Conservation (phyloP, 176 grass and related monocot genomes). For the Avena insularis region DNA sequence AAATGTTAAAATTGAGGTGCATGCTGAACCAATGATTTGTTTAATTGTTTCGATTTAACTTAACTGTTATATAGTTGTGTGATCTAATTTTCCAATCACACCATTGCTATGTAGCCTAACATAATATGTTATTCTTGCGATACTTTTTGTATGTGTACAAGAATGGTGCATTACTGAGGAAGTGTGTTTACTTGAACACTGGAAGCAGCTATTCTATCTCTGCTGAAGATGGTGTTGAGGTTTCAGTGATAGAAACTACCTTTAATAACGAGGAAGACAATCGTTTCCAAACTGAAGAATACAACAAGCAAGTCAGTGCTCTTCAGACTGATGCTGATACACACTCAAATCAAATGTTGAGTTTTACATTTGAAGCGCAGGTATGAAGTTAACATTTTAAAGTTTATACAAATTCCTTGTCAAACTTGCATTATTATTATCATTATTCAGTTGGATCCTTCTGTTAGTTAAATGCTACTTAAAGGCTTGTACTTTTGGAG, state of each 20-base stretch:
- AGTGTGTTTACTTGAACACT: conserved; percentile 86
- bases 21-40: conserved; percentile 36
- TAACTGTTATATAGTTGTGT: conserved; percentile 13
- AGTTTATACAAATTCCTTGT: conserved; percentile 1
- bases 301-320: conserved; percentile 50
- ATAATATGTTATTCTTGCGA: conserved; percentile 20
- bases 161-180: conserved; percentile 84
- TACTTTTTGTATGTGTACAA: conserved; percentile 45
- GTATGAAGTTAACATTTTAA: conserved; percentile 48
- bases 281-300: conserved; percentile 47
- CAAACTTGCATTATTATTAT: not conserved
- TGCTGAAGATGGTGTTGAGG: conserved; percentile 84
- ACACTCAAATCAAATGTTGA: conserved; percentile 59
- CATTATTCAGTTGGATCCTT: not conserved
- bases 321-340: conserved; percentile 44
- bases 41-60: conserved; percentile 20
- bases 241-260: conserved; percentile 77
- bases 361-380: conserved; percentile 95
- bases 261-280: conserved; percentile 56
- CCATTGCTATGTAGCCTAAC: conserved; percentile 7
- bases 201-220: conserved; percentile 88
- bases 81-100: conserved; percentile 4
- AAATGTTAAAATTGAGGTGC: conserved; percentile 99
- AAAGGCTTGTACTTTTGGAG: conserved; percentile 4
- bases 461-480: conserved; percentile 24